Evolutionary conservation across 352 stramenopile genomes (phyloP).

Genomic region (Peronospora destructor): DNA sequence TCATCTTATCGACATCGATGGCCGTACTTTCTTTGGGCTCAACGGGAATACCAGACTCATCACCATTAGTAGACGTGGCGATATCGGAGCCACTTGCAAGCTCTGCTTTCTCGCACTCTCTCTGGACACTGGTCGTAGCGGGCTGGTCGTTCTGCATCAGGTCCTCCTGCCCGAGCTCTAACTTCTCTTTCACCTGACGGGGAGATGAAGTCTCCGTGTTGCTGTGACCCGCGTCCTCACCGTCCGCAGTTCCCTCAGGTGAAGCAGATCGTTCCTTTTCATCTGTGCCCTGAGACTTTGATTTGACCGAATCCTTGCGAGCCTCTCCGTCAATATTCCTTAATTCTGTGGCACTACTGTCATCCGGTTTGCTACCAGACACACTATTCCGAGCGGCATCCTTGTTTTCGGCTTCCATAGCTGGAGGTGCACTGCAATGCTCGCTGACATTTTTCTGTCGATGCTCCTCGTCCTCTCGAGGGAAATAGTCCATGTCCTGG

Average conservation of each 20-base stretch:
- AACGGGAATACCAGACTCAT: constrained; percentile 2
- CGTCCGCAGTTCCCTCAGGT: constrained; percentile 1
- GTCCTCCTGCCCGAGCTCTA: constrained; percentile 14
- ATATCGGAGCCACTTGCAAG: neutral
- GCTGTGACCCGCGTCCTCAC: neutral
- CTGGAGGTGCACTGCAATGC: neutral
- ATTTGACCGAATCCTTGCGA: neutral
- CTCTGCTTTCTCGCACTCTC: constrained; percentile 6
- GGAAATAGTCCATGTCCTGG: constrained; percentile 9
- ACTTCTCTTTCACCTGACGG: neutral
- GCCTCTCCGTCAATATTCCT: constrained; percentile 6
- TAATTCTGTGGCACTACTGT: neutral
- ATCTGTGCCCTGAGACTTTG: constrained; percentile 1
- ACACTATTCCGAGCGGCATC: constrained; percentile 11
- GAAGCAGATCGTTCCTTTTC: constrained; percentile 4
- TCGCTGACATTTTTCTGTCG: neutral
- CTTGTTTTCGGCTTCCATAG: constrained; percentile 17
- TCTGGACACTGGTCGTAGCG: constrained; percentile 1
- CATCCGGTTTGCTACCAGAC: constrained; percentile 9
- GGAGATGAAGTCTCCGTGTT: constrained; percentile 10
- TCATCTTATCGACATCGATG: constrained; percentile 41
- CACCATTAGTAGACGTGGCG: neutral
- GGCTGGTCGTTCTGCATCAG: constrained; percentile 6
- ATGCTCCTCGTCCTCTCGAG: constrained; percentile 1
- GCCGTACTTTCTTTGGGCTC: constrained; percentile 10